A percentile compares a stretch with the other conserved stretches of the same genome.
Evolutionary conservation across 108 stramenopile genomes (phyloP).

Genomic region (Bacterosira constricta): DNA sequence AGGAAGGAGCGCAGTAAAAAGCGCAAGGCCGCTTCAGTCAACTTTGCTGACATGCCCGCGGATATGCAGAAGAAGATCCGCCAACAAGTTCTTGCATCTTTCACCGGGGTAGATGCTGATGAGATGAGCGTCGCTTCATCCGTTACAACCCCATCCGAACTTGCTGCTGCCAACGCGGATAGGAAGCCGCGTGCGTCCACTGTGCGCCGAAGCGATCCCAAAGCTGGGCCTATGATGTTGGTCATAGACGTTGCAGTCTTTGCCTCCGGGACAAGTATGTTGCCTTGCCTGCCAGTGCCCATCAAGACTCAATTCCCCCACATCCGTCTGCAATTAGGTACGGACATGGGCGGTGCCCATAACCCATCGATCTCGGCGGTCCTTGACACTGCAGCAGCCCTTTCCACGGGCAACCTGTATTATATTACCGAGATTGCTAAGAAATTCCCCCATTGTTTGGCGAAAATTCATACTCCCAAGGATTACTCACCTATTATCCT

Average conservation of each 20-base stretch:
- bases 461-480: background rate
- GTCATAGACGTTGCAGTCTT: too few species aligned
- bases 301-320: background rate
- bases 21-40: background rate
- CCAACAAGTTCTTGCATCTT: background rate
- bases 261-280: too few species aligned
- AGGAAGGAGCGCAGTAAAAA: background rate
- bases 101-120: background rate
- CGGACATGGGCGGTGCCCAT: background rate
- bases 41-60: too few species aligned
- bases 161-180: too few species aligned
- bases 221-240: too few species aligned
- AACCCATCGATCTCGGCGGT: background rate
- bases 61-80: background rate
- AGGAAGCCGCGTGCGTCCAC: too few species aligned
- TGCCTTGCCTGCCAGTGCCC: background rate
- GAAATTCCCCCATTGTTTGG: background rate
- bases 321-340: background rate
- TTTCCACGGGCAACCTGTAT: background rate
- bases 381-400: background rate
- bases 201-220: too few species aligned
- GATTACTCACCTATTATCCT: conserved; percentile 2
- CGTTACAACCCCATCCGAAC: background rate
- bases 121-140: background rate
- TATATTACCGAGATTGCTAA: background rate